Evolutionary conservation across 1,284 basidiomycete species (phyloP).

Genomic region (Golubevia pallescens): DNA sequence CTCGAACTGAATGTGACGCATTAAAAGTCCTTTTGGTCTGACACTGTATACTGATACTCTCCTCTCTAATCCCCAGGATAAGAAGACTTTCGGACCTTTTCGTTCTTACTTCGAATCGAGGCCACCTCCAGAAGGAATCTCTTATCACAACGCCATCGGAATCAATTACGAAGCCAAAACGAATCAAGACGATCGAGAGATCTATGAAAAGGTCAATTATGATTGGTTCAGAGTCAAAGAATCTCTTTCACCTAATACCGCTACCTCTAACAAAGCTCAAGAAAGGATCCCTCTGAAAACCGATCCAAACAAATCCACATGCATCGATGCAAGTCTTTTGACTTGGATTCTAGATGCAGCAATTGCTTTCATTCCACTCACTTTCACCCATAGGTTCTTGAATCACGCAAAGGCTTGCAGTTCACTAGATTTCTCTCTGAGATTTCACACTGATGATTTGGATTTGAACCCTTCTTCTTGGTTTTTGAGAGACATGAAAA

Average conservation of each 20-base stretch:
- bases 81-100: neutral
- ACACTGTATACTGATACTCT: neutral
- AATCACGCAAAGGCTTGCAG: conserved; percentile 28
- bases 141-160: conserved; percentile 9
- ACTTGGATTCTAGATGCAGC: conserved; percentile 43
- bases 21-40: neutral
- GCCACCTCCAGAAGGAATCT: neutral
- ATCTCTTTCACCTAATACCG: neutral
- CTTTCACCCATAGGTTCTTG: conserved; percentile 28
- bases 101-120: neutral
- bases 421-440: conserved; percentile 46
- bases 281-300: neutral
- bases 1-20: too few species aligned
- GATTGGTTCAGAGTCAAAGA: conserved; percentile 12
- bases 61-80: neutral
- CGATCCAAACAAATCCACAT: neutral
- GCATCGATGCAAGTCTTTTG: conserved; percentile 17
- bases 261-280: neutral
- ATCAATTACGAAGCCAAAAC: conserved; percentile 10
- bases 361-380: conserved; percentile 48
- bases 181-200: conserved; percentile 7
- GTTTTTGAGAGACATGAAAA: neutral
- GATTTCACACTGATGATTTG: conserved; percentile 26
- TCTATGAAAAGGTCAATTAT: conserved; percentile 11
- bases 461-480: neutral